Percentiles rank a stretch among this genome's conserved stretches.
Conservation (phyloP, 164 flowering plant species). For the Kingdonia uniflora region DNA sequence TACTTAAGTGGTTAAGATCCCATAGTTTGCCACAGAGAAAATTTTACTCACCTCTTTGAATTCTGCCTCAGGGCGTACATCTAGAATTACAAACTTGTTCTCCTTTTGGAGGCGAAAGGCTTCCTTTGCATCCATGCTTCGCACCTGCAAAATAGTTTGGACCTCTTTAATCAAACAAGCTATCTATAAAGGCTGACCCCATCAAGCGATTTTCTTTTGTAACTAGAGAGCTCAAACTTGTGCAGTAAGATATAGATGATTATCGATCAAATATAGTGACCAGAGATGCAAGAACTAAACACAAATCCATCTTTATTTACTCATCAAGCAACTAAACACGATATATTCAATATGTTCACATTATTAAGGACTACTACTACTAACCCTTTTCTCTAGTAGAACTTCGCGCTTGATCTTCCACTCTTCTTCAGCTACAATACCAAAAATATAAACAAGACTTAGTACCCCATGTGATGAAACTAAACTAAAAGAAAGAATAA, state of each 20-base stretch:
- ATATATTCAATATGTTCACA: no score
- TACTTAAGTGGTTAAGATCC: no score
- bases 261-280: background rate
- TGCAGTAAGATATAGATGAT: no score
- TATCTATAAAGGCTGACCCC: no score
- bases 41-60: conserved; percentile 60
- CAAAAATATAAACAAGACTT: background rate
- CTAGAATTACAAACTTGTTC: conserved; percentile 91
- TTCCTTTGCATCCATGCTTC: conserved; percentile 89
- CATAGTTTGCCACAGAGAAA: background rate
- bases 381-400: conserved; percentile 71
- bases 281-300: background rate
- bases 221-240: no score
- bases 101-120: conserved; percentile 86
- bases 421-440: conserved; percentile 75
- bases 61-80: conserved; percentile 92
- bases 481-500: background rate
- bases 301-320: no score
- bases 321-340: no score
- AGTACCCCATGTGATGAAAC: background rate
- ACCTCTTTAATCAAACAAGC: background rate
- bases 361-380: no score
- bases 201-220: no score
- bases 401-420: conserved; percentile 74
- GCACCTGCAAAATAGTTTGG: conserved; percentile 46